Percentiles rank a stretch among this genome's conserved stretches.
Evolutionary conservation across 441 rosid genomes (phyloP).

Genomic region (Pelargonium fulgidum): DNA sequence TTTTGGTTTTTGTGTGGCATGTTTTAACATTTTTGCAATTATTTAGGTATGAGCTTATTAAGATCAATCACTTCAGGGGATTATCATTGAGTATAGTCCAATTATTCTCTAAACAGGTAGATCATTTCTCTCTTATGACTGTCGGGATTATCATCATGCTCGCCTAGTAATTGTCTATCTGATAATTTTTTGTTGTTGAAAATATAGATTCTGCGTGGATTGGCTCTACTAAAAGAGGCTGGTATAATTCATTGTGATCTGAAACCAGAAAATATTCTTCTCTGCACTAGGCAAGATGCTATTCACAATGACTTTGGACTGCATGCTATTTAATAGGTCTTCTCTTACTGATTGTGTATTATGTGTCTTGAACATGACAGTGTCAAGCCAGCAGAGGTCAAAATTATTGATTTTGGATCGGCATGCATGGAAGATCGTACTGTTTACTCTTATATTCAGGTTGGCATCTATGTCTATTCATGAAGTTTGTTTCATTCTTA

Average conservation of each 20-base stretch:
- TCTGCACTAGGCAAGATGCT: conserved; percentile 73
- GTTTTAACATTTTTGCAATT: conserved; percentile 20
- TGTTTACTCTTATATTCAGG: conserved; percentile 99
- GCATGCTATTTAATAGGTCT: conserved; percentile 13
- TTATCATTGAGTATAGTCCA: conserved; percentile 93
- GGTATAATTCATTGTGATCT: conserved; percentile 97
- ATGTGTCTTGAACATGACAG: conserved; percentile 37
- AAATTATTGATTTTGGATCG: conserved; percentile 99
- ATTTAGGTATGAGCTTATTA: conserved; percentile 93
- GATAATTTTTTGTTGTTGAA: not conserved
- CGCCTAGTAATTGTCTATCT: not conserved
- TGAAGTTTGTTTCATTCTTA: conserved; percentile 10
- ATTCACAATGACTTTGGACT: conserved; percentile 18
- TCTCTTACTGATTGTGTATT: conserved; percentile 19
- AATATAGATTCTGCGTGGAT: conserved; percentile 72
- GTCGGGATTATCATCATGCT: not conserved
- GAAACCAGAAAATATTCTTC: conserved; percentile 98
- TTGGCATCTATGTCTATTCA: conserved; percentile 25
- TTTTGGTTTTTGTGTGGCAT: conserved; percentile 16
- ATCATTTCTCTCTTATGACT: conserved; percentile 17
- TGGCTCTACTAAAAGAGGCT: conserved; percentile 92
- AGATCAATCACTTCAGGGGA: conserved; percentile 92
- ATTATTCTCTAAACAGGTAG: conserved; percentile 95
- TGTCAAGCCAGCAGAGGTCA: conserved; percentile 86
- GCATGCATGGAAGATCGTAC: conserved; percentile 99